phyloP scores from a whole-genome alignment of 495 filamentous ascomycete species.

The Hypoxylon crocopeplum region DNA sequence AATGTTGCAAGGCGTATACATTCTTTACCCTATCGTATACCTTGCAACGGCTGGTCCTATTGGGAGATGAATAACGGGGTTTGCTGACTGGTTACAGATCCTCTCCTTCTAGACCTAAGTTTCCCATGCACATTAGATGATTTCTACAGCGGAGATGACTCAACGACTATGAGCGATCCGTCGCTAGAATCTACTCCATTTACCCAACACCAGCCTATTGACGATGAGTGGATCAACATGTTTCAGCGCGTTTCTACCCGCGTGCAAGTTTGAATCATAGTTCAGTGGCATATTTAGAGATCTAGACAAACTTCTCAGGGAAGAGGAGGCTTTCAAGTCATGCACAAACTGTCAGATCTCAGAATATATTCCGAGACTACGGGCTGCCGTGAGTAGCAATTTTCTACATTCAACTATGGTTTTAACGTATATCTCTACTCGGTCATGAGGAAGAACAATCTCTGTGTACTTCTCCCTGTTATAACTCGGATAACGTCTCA shows the following conservation, averaged over 20 bases:
- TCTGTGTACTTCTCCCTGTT: no score
- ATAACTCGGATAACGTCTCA: no score
- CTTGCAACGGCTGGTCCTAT: neutral
- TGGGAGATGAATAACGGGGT: neutral
- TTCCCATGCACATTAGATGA: slow-evolving; percentile 22
- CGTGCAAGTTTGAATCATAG: neutral
- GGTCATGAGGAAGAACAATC: no score
- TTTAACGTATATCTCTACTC: no score
- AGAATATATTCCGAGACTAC: no score
- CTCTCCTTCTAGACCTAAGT: slow-evolving; percentile 28
- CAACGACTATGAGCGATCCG: slow-evolving; percentile 8
- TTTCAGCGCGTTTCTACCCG: slow-evolving; percentile 23
- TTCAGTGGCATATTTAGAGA: no score
- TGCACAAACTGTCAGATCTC: no score
- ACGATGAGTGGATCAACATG: slow-evolving; percentile 24
- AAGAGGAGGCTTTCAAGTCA: no score
- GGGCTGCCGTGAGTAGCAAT: no score
- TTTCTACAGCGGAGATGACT: slow-evolving; percentile 20
- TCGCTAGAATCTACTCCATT: slow-evolving; percentile 6
- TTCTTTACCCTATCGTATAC: no score
- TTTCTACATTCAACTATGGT: no score
- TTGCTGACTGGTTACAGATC: slow-evolving; percentile 18
- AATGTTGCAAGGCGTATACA: neutral
- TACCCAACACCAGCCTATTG: neutral
- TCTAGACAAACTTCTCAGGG: no score